Evolutionary conservation across 495 filamentous ascomycete species (phyloP), one percentile per base, ranked within the genome.

Genomic region (Halenospora varia): DNA sequence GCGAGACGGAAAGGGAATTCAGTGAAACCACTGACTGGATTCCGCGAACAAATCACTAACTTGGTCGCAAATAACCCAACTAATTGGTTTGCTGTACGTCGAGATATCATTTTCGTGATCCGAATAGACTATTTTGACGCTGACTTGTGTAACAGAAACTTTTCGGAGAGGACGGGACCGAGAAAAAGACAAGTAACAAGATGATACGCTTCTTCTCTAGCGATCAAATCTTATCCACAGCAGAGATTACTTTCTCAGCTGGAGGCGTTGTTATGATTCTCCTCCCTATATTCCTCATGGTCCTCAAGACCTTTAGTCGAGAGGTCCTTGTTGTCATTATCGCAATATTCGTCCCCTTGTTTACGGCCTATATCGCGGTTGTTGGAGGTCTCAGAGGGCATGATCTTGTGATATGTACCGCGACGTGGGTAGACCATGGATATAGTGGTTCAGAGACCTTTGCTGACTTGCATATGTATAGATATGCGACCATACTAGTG

Each of bases 261-360:
- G 22, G 42, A 2, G 51, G 18, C 2, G 17, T 45, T 11, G 46
- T 24, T 9, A 22, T 25, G 15, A 26, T 50, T 23, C 54, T 56
- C 10, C 24, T 35, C 10, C 54, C 54, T 10, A 35, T 56, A 24
- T 50, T 56, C 15, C 20, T 56, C 3, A 17, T 56, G 26, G 48
- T 24, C 22, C 25, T 56, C 2, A 3, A 6, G 10, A 20, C 20
- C n/a, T 8, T 56, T 13, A n/a, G 46, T n/a, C n/a, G 17, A 1
- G 46, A n/a, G 10, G 26, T 20, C 3, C 48, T 39, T 25, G 26
- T 26, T 15, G 17, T 3, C 18, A 23, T 56, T 9, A 45, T 56
- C 2, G 54, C 42, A 11, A 20, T 11, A 2, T 56, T 56, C 17
- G 26, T 49, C 6, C 10, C 40, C 13, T 11, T 41, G 17, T 50